Evolutionary conservation across 23 red algal species (phyloP).

Genomic region (Gracilaria vermiculophylla): DNA sequence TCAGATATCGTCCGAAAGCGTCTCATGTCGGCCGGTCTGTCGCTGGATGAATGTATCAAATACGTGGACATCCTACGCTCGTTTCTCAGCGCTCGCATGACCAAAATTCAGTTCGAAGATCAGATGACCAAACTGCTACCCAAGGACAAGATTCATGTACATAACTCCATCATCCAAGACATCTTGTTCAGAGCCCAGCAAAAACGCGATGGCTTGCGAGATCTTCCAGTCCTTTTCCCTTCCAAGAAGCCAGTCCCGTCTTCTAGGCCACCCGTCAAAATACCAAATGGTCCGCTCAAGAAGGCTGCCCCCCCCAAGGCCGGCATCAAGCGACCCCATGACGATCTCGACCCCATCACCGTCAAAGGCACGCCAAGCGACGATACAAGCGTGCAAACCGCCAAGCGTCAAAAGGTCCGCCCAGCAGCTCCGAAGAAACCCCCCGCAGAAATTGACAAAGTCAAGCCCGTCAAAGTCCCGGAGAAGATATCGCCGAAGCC

Average conservation of each 20-base stretch:
- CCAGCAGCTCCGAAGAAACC: not conserved
- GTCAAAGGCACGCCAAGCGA: constrained; percentile 7
- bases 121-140: constrained; percentile 59
- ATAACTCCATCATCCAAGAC: constrained; percentile 69
- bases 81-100: constrained; percentile 57
- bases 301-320: not conserved
- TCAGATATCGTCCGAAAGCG: constrained; percentile 57
- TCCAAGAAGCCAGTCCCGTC: not conserved
- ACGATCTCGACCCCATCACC: not conserved
- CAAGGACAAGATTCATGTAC: constrained; percentile 58
- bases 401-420: not conserved
- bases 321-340: constrained; percentile 4
- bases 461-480: not conserved
- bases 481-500: not conserved
- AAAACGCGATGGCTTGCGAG: constrained; percentile 45
- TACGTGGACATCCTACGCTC: constrained; percentile 44
- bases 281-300: not conserved
- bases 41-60: not conserved
- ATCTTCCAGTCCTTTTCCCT: constrained; percentile 48
- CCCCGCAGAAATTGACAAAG: not conserved
- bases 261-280: not conserved
- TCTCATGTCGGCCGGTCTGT: constrained; percentile 43
- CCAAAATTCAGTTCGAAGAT: constrained; percentile 44
- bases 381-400: not conserved
- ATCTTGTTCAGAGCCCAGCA: constrained; percentile 33